A percentile compares a stretch with the other conserved stretches of the same genome.
These are phyloP conservation scores for Colletotrichum truncatum DNA, from an alignment of 2,329 filamentous ascomycete species.

Conservation along the genomic window DNA sequence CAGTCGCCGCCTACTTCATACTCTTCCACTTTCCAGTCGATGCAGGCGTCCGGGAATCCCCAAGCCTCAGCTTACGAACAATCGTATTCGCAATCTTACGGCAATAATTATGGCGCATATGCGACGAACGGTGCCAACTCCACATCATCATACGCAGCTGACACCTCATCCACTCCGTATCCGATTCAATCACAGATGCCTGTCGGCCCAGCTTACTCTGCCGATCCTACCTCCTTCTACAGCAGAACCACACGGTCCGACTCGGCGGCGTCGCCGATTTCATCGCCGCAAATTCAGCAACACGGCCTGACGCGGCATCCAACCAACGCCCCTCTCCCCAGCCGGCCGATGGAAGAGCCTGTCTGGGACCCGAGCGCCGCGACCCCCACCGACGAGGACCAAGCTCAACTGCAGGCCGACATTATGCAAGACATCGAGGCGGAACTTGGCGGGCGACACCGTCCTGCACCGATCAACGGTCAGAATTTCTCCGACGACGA, in stretches of 20 bases:
- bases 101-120: conserved; percentile 43
- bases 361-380: conserved; percentile 50
- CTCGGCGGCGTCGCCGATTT: conserved; percentile 58
- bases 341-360: conserved; percentile 56
- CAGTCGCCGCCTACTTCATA: conserved; percentile 49
- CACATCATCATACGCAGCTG: conserved; percentile 45
- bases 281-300: conserved; percentile 54
- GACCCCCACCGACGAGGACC: conserved; percentile 39
- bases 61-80: conserved; percentile 46
- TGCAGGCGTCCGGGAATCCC: conserved; percentile 39
- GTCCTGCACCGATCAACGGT: conserved; percentile 55
- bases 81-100: conserved; percentile 33
- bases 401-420: conserved; percentile 51
- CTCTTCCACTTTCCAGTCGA: conserved; percentile 25
- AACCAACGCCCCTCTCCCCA: conserved; percentile 68
- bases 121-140: conserved; percentile 50
- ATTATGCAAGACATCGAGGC: conserved; percentile 68
- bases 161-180: conserved; percentile 58
- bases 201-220: conserved; percentile 59
- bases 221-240: conserved; percentile 56
- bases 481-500: conserved; percentile 54
- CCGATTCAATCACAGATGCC: conserved; percentile 62
- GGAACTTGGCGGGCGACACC: conserved; percentile 54
- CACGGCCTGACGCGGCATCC: conserved; percentile 64
- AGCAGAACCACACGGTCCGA: conserved; percentile 56